phyloP scores from a whole-genome alignment of 306 rosid genomes.

The Rosa lucieae region DNA sequence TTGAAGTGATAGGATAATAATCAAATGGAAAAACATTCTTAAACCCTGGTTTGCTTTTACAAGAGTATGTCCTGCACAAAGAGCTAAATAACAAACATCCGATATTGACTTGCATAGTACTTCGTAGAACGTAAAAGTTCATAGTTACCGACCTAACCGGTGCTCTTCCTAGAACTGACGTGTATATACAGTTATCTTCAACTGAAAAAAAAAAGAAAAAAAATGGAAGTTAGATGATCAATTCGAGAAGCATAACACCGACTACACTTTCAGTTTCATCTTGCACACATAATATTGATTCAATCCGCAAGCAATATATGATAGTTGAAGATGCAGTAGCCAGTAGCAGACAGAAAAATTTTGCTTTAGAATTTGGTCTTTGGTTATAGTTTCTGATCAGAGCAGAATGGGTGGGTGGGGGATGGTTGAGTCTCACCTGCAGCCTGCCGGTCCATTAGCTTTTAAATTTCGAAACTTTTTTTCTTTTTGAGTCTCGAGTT shows the following conservation, averaged over 20 bases:
- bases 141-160: too few relatives aligned
- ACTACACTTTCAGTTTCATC: neutral
- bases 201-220: neutral
- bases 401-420: slow-evolving; percentile 44
- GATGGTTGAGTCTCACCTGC: slow-evolving; percentile 47
- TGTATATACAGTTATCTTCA: too few relatives aligned
- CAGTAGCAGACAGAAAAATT: neutral
- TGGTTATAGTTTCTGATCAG: neutral
- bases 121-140: too few relatives aligned
- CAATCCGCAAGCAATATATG: neutral
- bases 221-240: neutral
- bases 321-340: neutral
- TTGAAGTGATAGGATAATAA: neutral
- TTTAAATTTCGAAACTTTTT: neutral
- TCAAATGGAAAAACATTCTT: too few relatives aligned
- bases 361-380: neutral
- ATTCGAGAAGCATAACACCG: slow-evolving; percentile 1
- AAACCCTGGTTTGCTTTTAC: too few relatives aligned
- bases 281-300: neutral
- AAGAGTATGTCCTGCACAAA: too few relatives aligned
- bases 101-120: neutral
- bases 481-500: neutral
- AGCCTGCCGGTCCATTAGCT: neutral
- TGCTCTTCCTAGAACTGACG: too few relatives aligned
- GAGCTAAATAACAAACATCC: neutral